These are phyloP conservation scores for Claviceps sp. DNA, from an alignment of 2,329 filamentous ascomycete species.

Conservation along the genomic window DNA sequence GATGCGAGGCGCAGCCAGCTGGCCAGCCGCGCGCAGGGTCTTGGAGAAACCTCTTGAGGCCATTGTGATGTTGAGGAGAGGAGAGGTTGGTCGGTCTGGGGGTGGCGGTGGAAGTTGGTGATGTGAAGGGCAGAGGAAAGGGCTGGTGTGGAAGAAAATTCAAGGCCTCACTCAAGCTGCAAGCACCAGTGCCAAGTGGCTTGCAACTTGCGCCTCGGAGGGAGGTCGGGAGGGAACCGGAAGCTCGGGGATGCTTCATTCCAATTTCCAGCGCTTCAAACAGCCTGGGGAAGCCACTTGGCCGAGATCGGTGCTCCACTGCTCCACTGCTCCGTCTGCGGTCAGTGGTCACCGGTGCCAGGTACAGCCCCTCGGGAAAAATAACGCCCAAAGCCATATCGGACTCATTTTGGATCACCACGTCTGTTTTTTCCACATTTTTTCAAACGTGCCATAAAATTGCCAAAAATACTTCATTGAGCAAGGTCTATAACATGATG, in stretches of 20 bases:
- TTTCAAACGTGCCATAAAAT: no score
- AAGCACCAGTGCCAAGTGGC: slow-evolving; percentile 1
- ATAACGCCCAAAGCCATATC: no score
- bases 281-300: background rate
- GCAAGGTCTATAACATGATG: no score
- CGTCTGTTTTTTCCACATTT: no score
- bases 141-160: slow-evolving; percentile 6
- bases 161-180: background rate
- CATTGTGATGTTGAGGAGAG: slow-evolving; percentile 39
- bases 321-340: background rate
- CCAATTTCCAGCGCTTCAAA: no score
- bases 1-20: slow-evolving; percentile 45
- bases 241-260: no score
- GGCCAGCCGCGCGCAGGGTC: slow-evolving; percentile 48
- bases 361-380: no score
- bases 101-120: slow-evolving; percentile 12
- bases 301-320: slow-evolving; percentile 2
- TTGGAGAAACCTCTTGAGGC: slow-evolving; percentile 63
- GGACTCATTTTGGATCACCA: no score
- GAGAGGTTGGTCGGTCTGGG: slow-evolving; percentile 12
- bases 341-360: no score
- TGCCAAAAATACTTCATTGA: no score
- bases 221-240: background rate
- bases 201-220: background rate
- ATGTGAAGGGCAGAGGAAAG: slow-evolving; percentile 4